Base-by-base conservation (phyloP, 352 stramenopile genomes). In the Pythium pectinolyticum region DNA sequence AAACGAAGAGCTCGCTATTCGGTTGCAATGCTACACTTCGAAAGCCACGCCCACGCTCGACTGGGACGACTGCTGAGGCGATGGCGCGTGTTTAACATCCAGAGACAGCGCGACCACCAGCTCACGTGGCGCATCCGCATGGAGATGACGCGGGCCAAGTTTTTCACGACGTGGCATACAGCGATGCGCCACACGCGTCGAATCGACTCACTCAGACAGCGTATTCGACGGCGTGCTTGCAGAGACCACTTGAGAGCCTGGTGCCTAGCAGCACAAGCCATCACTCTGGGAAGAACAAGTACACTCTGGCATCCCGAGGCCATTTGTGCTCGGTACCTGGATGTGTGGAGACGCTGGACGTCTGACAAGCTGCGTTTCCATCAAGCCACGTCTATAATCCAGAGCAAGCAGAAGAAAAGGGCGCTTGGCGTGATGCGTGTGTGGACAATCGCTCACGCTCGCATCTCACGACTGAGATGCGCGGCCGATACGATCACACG, bases 241-340 rank as follows among this genome's bases (percentile, higher is more conserved):
- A 49, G 22, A 27, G 39, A 49, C 0, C 34, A 63, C 14, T 39
- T 63, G 8, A 25, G 9, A 1, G 57, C 64, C 20, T 71, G 64
- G 64, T 32, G 31, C 19, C 8, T 41, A 2, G 39, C 57, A 0
- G 34, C 52, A 19, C 22, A 19, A 37, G 64, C 64, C 1, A 24
- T 28, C 2, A 31, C 7, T 3, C 32, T 59, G 2, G 46, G 51
- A n/a, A 35, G 57, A n/a, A 49, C 8, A 19, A 71, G 64, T 19
- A 60, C 57, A 24, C 39, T 66, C n/a, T 71, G 57, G 64, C 57
- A 66, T 25, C 46, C 57, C 2, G 43, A 63, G 35, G 46, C 57
- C 3, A 66, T 65, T 37, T 31, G 35, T 0, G 32, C 32, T 1
- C 51, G 57, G 12, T 70, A 59, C 39, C 43, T 70, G 19, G 7